These are phyloP conservation scores for Nannochloropsis salina DNA, from an alignment of 108 stramenopile species.

Conservation along the genomic window DNA sequence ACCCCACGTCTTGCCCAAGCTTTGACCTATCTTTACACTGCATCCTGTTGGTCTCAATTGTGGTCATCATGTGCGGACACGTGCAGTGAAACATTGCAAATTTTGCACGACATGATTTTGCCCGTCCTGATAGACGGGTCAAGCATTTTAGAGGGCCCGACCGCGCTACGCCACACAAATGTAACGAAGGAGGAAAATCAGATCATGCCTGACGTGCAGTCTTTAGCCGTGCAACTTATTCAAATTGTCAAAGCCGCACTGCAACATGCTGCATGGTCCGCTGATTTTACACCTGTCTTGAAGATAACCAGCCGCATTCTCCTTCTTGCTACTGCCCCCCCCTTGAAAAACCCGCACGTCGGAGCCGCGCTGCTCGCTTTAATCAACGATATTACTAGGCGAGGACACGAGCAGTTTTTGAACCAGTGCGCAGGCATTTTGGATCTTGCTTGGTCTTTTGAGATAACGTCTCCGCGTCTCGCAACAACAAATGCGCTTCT, in stretches of 20 bases:
- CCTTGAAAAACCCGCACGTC: not conserved
- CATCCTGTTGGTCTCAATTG: not conserved
- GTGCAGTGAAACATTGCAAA: not conserved
- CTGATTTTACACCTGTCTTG: not conserved
- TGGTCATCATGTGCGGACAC: not conserved
- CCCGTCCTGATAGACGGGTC: not conserved
- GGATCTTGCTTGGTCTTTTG: constrained; percentile 1
- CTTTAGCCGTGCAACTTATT: not conserved
- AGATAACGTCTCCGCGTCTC: not conserved
- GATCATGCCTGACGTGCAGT: too few relatives aligned
- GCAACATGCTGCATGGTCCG: not conserved
- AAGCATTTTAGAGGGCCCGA: too few relatives aligned
- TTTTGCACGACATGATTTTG: not conserved
- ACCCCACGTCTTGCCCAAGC: not conserved
- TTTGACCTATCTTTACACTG: not conserved
- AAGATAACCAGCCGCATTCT: not conserved
- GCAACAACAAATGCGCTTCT: not conserved
- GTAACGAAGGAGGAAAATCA: not conserved
- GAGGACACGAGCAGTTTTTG: not conserved
- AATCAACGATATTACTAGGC: not conserved
- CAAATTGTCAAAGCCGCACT: not conserved
- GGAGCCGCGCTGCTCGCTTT: not conserved
- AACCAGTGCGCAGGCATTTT: not conserved
- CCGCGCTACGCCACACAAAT: not conserved
- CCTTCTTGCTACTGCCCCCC: not conserved